phyloP scores from a whole-genome alignment of 2,329 filamentous ascomycete species.

The Xylariaceae sp. region DNA sequence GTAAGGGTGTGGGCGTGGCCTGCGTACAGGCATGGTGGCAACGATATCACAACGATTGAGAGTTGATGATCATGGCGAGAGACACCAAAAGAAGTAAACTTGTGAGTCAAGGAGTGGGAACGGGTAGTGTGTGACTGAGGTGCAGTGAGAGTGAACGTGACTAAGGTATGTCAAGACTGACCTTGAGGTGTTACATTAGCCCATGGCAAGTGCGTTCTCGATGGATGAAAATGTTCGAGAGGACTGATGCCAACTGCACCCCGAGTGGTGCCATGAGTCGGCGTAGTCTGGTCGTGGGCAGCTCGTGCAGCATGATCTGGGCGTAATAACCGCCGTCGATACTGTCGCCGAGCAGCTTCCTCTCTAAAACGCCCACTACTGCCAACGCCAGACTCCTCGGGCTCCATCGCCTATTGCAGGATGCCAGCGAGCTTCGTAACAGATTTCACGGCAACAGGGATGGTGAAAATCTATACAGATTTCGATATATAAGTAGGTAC shows the following conservation, averaged over 20 bases:
- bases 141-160: background rate
- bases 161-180: slow-evolving; percentile 6
- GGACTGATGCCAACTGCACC: background rate
- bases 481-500: too few relatives aligned
- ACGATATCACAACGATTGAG: too few relatives aligned
- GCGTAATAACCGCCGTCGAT: slow-evolving; percentile 12
- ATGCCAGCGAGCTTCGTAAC: background rate
- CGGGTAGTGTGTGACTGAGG: background rate
- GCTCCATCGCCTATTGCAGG: slow-evolving; percentile 9
- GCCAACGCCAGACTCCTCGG: slow-evolving; percentile 4
- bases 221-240: slow-evolving; percentile 1
- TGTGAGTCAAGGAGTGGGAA: too few relatives aligned
- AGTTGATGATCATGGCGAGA: too few relatives aligned
- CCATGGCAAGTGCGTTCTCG: slow-evolving; percentile 11
- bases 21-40: too few relatives aligned
- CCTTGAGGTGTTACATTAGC: slow-evolving; percentile 19
- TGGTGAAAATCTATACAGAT: too few relatives aligned
- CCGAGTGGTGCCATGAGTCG: background rate
- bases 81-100: too few relatives aligned
- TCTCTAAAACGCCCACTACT: slow-evolving; percentile 5
- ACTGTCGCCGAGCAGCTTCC: background rate
- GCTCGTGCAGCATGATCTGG: slow-evolving; percentile 13
- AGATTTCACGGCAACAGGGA: too few relatives aligned
- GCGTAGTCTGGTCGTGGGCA: background rate
- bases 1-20: too few relatives aligned